Percentiles rank a stretch among this genome's conserved stretches.
phyloP scores from a whole-genome alignment of 2,329 filamentous ascomycete genomes.

The Sporothrix brasiliensis region DNA sequence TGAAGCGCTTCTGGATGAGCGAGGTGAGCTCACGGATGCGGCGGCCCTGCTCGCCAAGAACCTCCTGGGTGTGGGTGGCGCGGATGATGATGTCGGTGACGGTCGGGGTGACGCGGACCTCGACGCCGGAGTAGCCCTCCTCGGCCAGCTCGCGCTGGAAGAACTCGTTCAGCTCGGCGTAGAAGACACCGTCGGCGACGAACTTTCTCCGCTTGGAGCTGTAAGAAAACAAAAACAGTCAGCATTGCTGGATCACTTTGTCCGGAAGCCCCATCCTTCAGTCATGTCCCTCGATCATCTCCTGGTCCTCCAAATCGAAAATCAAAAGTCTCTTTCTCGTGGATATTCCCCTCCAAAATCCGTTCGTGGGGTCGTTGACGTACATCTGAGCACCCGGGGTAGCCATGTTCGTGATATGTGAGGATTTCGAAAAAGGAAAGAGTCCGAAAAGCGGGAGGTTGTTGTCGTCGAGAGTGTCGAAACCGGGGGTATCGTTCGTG shows the following conservation, averaged over 20 bases:
- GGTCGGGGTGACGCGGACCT: constrained; percentile 99
- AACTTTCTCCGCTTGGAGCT: constrained; percentile 94
- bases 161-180: constrained; percentile 99
- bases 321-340: not conserved
- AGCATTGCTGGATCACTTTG: constrained; percentile 23
- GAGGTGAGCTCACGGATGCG: constrained; percentile 99
- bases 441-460: not conserved
- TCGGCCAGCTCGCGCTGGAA: constrained; percentile 99
- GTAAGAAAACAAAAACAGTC: constrained; percentile 33
- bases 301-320: not conserved
- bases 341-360: not conserved
- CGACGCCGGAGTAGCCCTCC: constrained; percentile 99
- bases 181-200: constrained; percentile 99
- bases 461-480: constrained; percentile 14
- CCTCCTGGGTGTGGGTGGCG: constrained; percentile 99
- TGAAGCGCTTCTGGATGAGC: constrained; percentile 99
- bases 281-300: not conserved
- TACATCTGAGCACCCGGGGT: constrained; percentile 65
- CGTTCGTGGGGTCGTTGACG: constrained; percentile 44
- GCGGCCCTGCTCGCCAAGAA: constrained; percentile 99
- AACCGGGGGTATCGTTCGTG: constrained; percentile 9
- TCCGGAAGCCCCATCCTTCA: constrained; percentile 6
- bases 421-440: constrained; percentile 21
- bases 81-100: constrained; percentile 99
- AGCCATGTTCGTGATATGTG: constrained; percentile 54